phyloP scores from a whole-genome alignment of 2,329 filamentous ascomycete species.

The Verticillium zaregamsianum region DNA sequence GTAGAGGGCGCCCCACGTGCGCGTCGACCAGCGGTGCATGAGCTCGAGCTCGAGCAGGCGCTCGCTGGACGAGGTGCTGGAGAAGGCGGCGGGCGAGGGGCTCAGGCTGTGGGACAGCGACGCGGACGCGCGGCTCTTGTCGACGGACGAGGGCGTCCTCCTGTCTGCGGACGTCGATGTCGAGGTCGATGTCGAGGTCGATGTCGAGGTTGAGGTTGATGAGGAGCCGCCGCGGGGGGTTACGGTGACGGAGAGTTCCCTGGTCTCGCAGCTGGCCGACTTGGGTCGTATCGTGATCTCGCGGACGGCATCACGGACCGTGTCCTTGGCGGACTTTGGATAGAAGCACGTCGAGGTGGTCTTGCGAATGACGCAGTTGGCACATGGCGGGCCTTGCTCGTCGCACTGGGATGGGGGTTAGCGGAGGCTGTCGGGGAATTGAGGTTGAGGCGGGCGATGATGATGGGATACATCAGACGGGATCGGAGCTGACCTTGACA shows the following conservation, averaged over 20 bases:
- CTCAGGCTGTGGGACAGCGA: not conserved
- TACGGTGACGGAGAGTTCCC: not conserved
- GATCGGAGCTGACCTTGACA: constrained; percentile 5
- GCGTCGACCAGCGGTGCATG: constrained; percentile 46
- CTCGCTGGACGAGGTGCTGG: not conserved
- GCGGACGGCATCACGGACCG: not conserved
- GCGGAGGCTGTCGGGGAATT: not conserved
- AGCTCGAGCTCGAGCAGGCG: constrained; percentile 37
- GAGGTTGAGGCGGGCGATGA: not conserved
- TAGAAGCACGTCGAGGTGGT: not conserved
- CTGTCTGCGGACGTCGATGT: no score
- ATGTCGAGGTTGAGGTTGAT: not conserved
- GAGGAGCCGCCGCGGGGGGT: not conserved
- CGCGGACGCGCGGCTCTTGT: not conserved
- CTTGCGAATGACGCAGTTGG: constrained; percentile 24
- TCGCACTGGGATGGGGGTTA: constrained; percentile 25
- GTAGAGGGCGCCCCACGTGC: constrained; percentile 33
- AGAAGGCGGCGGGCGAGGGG: constrained; percentile 1
- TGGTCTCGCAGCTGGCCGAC: not conserved
- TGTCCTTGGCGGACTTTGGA: not conserved
- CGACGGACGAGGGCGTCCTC: not conserved
- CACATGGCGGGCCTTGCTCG: constrained; percentile 29
- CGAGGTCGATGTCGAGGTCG: not conserved
- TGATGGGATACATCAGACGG: constrained; percentile 8
- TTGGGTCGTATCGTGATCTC: not conserved